Base-by-base conservation (phyloP, 495 filamentous ascomycete species). In the Aspergillus cavernicola region DNA sequence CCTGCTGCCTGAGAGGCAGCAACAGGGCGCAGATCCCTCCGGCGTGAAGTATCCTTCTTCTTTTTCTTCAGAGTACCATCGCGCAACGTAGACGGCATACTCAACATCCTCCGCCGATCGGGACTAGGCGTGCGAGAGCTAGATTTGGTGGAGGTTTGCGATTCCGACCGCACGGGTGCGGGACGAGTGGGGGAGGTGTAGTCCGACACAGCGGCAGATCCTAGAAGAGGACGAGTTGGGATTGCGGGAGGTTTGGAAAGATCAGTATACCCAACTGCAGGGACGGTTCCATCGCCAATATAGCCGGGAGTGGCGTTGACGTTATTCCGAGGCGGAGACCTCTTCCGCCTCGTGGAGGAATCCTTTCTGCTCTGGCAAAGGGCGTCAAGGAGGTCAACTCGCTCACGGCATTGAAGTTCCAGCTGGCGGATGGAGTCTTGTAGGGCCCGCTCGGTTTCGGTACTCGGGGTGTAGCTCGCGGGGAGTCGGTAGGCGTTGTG, bases 341-440 rank as follows among this genome's bases (percentile, higher is more conserved):
- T 36, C 44, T 47, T 42, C 60, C 57, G 33, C 69, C 66, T 32
- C 67, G 67, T 23, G 5, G 71, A 70, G 4, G 71, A 70, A 29
- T 29, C 87, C 45, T 83, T 77, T 54, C 89, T 81, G 56, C 90
- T 96, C 53, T 85, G 71, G 38, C 81, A 80, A 46, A 97, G 76
- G 20, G 92, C 87, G 56, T 92, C 87, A 13, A 98, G 76, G 15
- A 97, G 77, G 66, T 93, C 90, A 42, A 96, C 89, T 41, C 89
- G 82, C 71, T 97, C 91, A 66, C 95, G 93, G 71, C 90, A 96
- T 74, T 97, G 92, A 61, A 91, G 65, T 64, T 97, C 90, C 64
- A 98, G 80, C 50, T 86, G 80, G 50, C 82, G 80, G 49, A 98
- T 72, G 51, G 89, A 92, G 26, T 92, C 88, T 40, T 89, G 80